phyloP scores from a whole-genome alignment of 1,284 basidiomycete genomes.

The Leccinum ambiguum region DNA sequence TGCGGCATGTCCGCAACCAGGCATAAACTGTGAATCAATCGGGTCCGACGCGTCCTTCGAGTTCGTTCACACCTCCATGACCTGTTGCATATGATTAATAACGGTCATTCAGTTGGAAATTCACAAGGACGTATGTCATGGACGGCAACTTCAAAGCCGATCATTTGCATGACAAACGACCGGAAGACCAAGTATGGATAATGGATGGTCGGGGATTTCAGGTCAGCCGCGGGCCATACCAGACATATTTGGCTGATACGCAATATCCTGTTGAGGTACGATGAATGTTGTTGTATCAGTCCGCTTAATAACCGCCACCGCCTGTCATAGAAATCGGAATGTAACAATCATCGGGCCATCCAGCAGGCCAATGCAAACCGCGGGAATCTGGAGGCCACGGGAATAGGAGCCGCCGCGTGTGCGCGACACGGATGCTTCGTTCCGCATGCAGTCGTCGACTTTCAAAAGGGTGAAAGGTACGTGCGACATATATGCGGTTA shows the following conservation, averaged over 20 bases:
- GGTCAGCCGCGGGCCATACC: neutral
- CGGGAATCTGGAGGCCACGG: constrained; percentile 4
- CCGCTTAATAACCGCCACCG: neutral
- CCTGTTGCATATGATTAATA: too few relatives aligned
- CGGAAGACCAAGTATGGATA: constrained; percentile 7
- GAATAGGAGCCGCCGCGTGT: constrained; percentile 22
- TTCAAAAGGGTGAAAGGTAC: constrained; percentile 10
- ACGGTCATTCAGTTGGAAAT: constrained; percentile 7
- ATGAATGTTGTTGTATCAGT: too few relatives aligned
- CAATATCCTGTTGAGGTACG: neutral
- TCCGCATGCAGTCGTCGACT: constrained; percentile 10
- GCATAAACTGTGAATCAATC: neutral
- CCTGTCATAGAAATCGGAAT: constrained; percentile 1
- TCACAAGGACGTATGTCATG: constrained; percentile 1
- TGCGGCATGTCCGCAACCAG: neutral
- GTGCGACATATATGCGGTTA: neutral
- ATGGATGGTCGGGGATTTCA: constrained; percentile 16
- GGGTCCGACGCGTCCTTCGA: neutral
- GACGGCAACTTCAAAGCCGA: constrained; percentile 20
- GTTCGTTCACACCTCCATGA: too few relatives aligned
- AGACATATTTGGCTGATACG: neutral
- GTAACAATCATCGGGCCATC: constrained; percentile 12
- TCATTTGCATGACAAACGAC: constrained; percentile 5
- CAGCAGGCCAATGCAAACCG: neutral
- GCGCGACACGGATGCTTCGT: constrained; percentile 20